Evolutionary conservation across 306 rosid genomes (phyloP).

Genomic region (Morella rubra): DNA sequence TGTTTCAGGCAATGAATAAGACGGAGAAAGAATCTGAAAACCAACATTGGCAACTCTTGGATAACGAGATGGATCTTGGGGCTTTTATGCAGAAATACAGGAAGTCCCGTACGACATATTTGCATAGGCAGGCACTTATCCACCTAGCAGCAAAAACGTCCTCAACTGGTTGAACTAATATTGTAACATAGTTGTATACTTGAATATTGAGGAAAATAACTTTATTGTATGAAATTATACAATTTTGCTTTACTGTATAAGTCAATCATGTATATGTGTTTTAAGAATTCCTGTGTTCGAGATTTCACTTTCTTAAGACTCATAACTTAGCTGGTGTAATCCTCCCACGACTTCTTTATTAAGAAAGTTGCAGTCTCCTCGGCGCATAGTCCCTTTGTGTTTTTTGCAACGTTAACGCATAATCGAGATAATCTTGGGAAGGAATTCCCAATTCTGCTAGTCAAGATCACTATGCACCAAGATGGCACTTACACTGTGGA

Average conservation of each 20-base stretch:
- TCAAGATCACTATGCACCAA: no score
- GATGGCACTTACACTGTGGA: no score
- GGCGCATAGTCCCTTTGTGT: no score
- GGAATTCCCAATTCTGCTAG: no score
- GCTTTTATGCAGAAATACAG: slow-evolving; percentile 75
- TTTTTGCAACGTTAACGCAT: no score
- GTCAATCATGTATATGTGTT: background rate
- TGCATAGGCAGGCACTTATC: slow-evolving; percentile 67
- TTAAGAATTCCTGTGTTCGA: background rate
- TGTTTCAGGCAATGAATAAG: slow-evolving; percentile 61
- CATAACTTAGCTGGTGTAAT: no score
- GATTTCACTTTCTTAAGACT: background rate
- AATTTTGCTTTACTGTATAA: background rate
- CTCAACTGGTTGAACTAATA: slow-evolving; percentile 22
- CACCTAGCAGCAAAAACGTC: slow-evolving; percentile 83
- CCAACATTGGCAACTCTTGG: slow-evolving; percentile 67
- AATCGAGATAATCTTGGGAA: no score
- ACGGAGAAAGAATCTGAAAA: slow-evolving; percentile 83
- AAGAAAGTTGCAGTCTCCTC: no score
- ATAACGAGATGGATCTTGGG: slow-evolving; percentile 58
- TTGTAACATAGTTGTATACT: slow-evolving; percentile 11
- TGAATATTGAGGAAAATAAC: slow-evolving; percentile 9
- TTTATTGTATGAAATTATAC: background rate
- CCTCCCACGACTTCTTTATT: no score
- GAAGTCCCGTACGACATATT: slow-evolving; percentile 64